These are phyloP conservation scores for Setomelanomma holmii DNA, from an alignment of 2,329 filamentous ascomycete genomes.

Conservation along the genomic window DNA sequence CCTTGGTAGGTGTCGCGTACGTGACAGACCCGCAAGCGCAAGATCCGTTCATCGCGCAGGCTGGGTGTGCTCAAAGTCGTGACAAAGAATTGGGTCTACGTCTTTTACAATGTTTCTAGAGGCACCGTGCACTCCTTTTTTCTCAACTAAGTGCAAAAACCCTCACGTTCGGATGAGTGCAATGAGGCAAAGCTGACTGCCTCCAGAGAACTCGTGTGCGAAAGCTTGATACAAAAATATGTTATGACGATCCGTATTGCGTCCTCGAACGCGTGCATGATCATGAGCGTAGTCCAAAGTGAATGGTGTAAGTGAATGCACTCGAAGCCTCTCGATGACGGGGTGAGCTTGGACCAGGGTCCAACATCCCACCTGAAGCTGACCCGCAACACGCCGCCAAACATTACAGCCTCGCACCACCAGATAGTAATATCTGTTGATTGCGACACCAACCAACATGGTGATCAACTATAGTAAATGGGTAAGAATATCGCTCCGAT, in stretches of 20 bases:
- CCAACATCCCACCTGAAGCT: constrained; percentile 21
- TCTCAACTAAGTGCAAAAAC: too few relatives aligned
- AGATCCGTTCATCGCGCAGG: constrained; percentile 27
- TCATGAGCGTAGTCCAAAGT: neutral
- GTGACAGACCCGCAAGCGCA: constrained; percentile 71
- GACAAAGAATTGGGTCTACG: too few relatives aligned
- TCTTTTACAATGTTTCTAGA: too few relatives aligned
- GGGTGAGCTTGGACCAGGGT: constrained; percentile 11
- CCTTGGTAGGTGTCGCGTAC: constrained; percentile 67
- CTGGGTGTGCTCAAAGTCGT: too few relatives aligned
- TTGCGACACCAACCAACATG: constrained; percentile 47
- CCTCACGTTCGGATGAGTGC: too few relatives aligned
- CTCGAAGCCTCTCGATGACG: constrained; percentile 33
- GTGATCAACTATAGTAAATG: constrained; percentile 77
- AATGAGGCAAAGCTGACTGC: too few relatives aligned
- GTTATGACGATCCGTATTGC: too few relatives aligned
- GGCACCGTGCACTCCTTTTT: too few relatives aligned
- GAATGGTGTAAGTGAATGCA: constrained; percentile 14
- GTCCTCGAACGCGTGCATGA: too few relatives aligned
- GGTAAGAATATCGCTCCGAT: constrained; percentile 54
- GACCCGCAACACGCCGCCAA: constrained; percentile 19
- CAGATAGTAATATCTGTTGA: constrained; percentile 3
- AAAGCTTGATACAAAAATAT: too few relatives aligned
- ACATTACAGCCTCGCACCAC: constrained; percentile 21
- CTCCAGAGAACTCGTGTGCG: too few relatives aligned